phyloP scores from a whole-genome alignment of 352 stramenopile genomes.

The Peronosclerospora sorghi region DNA sequence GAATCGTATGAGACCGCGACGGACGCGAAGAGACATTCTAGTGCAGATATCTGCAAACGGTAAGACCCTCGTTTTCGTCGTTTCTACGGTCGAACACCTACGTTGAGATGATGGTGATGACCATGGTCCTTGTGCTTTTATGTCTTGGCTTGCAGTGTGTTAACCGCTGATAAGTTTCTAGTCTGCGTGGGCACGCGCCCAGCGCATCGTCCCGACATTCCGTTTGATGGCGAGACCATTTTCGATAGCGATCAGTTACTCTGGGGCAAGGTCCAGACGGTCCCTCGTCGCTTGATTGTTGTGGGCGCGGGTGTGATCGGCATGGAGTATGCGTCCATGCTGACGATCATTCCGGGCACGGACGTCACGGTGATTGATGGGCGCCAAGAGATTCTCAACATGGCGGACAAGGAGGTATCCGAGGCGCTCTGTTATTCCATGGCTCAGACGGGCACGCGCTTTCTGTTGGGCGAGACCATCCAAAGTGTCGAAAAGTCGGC shows the following conservation, averaged over 20 bases:
- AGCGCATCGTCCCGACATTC: slow-evolving; percentile 64
- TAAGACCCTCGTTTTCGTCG: slow-evolving; percentile 8
- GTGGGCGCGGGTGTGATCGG: slow-evolving; percentile 81
- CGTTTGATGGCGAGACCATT: slow-evolving; percentile 80
- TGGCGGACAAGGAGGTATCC: slow-evolving; percentile 83
- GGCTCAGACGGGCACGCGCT: slow-evolving; percentile 80
- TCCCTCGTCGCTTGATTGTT: slow-evolving; percentile 70
- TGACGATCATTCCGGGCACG: slow-evolving; percentile 84
- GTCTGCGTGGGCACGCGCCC: slow-evolving; percentile 80
- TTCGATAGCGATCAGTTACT: slow-evolving; percentile 82
- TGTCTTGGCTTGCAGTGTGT: slow-evolving; percentile 49
- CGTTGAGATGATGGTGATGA: too few species aligned
- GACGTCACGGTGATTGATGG: slow-evolving; percentile 86
- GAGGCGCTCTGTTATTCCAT: slow-evolving; percentile 83
- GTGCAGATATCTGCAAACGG: slow-evolving; percentile 79
- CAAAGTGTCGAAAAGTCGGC: slow-evolving; percentile 54
- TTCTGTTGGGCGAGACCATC: slow-evolving; percentile 73
- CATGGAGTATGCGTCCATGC: slow-evolving; percentile 90
- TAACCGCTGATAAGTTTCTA: slow-evolving; percentile 80
- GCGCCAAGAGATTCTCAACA: slow-evolving; percentile 78
- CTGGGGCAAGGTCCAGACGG: slow-evolving; percentile 62
- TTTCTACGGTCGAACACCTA: background rate
- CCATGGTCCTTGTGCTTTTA: too few species aligned
- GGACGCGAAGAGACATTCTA: slow-evolving; percentile 58
- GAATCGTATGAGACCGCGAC: slow-evolving; percentile 70